Base-by-base conservation (phyloP, 106 monocot genomes). In the Dendrobium chrysotoxum region DNA sequence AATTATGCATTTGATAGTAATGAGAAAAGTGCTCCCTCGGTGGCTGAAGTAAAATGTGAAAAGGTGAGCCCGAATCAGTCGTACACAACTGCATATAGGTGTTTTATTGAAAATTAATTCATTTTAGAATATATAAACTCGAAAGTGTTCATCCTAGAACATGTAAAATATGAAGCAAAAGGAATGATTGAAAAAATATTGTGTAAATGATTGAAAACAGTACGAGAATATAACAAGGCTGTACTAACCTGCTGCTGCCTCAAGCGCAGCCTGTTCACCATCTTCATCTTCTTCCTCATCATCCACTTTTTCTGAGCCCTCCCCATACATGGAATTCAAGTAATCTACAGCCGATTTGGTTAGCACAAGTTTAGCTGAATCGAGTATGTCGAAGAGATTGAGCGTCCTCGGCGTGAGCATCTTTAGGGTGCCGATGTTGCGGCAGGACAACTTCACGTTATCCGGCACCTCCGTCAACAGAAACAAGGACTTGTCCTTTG, bases 361-460 rank as follows among this genome's bases (percentile, higher is more conserved):
- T 47, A 97, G 81, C 41, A 97, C 89, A 20, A 97, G 72, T 86
- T 91, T 97, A 53, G 86, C 86, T 0, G 94, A 75, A 65, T 97
- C 88, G 3, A 97, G 84, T 6, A 97, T 81, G 78, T 94, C 97
- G 54, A 91, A 97, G 42, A 97, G 83, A 78, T 97, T 97, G 42
- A 97, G 85, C 44, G 94, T 97, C 79, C 94, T 87, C 25, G 94
- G 94, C 15, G 97, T 97, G 9, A 97, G 87, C 92, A 97, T 80
- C 88, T 94, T 97, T 77, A 97, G 61, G n/a, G 97, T 92, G n/a
- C 92, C 87, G n/a, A 97, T 91, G 73, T 94, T 97, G 86, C 97
- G 81, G 76, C 88, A 72, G 67, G 90, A 92, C n/a, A 92, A 82
- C 58, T 58, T 66, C 25, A 94, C 85, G 23, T 91, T 92, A 8